Evolutionary conservation across 805 yeast species (phyloP), one percentile per base, ranked within the genome.

Genomic region (Saccharomycopsis olivae): DNA sequence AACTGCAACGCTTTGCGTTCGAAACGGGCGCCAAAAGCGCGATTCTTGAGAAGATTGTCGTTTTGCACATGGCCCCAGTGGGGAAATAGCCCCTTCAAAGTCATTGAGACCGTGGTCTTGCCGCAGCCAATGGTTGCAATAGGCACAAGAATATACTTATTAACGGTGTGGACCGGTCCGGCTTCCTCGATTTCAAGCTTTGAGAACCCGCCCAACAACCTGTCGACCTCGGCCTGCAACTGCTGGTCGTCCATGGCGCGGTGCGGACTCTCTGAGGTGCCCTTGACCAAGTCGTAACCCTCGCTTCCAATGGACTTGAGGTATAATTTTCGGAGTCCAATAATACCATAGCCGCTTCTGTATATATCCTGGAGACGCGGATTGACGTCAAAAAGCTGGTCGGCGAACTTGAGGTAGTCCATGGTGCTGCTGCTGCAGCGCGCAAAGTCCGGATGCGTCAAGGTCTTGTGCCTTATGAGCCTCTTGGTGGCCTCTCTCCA

Each of bases 41-140:
- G 35, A 25, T 62, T 0, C 21, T 65, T 65, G 4, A 64, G 60
- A 18, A 83, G 64, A 48, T 83, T 73, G 58, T 89, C 97, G 59
- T 86, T 92, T 55, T 86, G 95, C 9, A 83, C 65, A 50, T 78
- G 82, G 0, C 71, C 78, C 79, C 94, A 80, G 0, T 61, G 53
- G 1, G 78, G 76, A 40, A 64, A 77, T 8, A 88, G 56, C 8
- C 65, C 52, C 0, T 52, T 46, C 30, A 92, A 61, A 0, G 88
- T 76, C 27, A 73, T 54, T 4, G 83, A 73, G 0, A 83, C 71
- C 0, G 96, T 86, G 0, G 96, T 87, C 54, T 92, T 92, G 5
- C 98, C 98, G 58, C 96, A 85, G 0, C 97, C 97, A 38, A 89
- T 72, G 0, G 95, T 86, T 0, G 96, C 87, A 3, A 88, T 74